Percentiles rank a stretch among this genome's conserved stretches.
Conservation (phyloP, 352 stramenopile species). For the Globisporangium rhizosaccharum region DNA sequence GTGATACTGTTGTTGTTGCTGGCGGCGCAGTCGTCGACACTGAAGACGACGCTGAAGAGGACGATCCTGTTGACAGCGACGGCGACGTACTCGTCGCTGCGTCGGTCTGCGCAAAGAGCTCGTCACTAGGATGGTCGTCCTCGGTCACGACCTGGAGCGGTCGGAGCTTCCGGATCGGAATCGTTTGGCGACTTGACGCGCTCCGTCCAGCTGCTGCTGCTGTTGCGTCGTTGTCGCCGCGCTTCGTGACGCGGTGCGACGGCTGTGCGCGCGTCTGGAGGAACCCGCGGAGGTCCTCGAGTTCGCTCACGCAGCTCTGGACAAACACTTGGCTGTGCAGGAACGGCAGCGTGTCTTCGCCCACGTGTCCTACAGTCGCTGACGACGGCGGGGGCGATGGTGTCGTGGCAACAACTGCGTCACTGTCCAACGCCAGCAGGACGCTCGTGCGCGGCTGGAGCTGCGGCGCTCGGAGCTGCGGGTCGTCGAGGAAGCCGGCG, state of each 20-base stretch:
- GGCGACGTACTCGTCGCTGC: not conserved
- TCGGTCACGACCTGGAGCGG: conserved; percentile 48
- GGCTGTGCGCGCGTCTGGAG: conserved; percentile 46
- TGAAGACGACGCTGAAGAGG: not conserved
- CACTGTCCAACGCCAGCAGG: conserved; percentile 10
- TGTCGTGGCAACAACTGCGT: conserved; percentile 5
- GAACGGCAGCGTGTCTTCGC: conserved; percentile 47
- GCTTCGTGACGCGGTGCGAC: conserved; percentile 18
- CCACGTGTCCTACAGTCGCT: not conserved
- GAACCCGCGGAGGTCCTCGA: conserved; percentile 53
- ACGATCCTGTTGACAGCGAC: not conserved
- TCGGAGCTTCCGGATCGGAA: conserved; percentile 52
- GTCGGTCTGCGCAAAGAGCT: not conserved
- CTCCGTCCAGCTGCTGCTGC: conserved; percentile 8
- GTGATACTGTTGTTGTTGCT: conserved; percentile 1
- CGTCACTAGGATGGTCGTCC: conserved; percentile 12
- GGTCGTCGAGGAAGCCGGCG: conserved; percentile 10
- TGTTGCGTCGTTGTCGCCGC: not conserved
- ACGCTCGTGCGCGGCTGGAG: conserved; percentile 18
- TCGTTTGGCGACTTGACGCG: conserved; percentile 14
- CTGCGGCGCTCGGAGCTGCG: conserved; percentile 11
- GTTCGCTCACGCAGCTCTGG: conserved; percentile 50
- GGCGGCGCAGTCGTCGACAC: not conserved
- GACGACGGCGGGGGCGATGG: not conserved
- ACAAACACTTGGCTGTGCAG: conserved; percentile 65